Evolutionary conservation across 805 yeast species (phyloP), one percentile per base, ranked within the genome.

Genomic region (Diddensiella santjacobensis): DNA sequence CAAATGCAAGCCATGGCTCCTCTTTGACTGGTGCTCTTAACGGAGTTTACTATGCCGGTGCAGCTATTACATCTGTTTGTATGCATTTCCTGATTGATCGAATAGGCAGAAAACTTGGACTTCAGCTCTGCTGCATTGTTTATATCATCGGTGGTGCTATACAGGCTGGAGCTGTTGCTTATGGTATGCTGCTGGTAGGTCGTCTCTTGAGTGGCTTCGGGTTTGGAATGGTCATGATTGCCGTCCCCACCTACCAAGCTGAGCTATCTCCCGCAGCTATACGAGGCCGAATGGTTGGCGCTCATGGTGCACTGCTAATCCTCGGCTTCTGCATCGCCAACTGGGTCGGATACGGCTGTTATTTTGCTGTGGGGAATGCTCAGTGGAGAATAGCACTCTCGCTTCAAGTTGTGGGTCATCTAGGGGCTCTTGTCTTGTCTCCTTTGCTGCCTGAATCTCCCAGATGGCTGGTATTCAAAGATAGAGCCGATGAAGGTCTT

Each of bases 201-300:
- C 66, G 83, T 51, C 71, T 71, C 35, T 55, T 77, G 35, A 66
- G 75, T 15, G 81, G 83, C 2, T 37, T 78, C 5, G 79, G 79
- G 18, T 73, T 76, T 48, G 83, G 83, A 1, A 72, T 74, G 10
- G 67, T 76, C 33, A 68, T 80, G 0, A 70, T 71, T 55, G 63
- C 76, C 45, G 75, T 77, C 0, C 89, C 81, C 0, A 68, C 75
- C 3, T 77, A 72, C 56, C 63, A 74, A 6, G 69, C 78, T 19
- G 81, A 77, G 54, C 63, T 73, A 3, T 66, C 65, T 1, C 64
- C 64, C 3, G 54, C 64, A 2, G 50, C 55, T n/a, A 44, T 57
- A 19, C 62, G 69, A 42, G 69, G 69, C 37, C 37, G 42, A 22
- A 26, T 40, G 15, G 49, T 45, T 3, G 49, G 49, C 4, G 47